Base-by-base conservation (phyloP, 495 filamentous ascomycete genomes). In the Daldinia concentrica region DNA sequence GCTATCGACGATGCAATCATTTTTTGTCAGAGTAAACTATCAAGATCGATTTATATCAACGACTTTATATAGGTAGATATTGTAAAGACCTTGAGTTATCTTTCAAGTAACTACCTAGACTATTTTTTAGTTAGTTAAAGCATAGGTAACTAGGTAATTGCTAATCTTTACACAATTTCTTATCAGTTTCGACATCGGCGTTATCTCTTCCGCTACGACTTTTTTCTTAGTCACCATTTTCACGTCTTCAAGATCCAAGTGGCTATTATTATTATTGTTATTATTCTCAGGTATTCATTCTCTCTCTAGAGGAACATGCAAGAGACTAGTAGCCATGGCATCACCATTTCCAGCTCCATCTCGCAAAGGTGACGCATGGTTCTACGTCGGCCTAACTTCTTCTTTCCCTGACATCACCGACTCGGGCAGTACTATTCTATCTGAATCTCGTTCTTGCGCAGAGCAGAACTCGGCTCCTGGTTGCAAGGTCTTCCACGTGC, bases 401-500 rank as follows among this genome's bases (percentile, higher is more conserved):
- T 80, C 80, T 9, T 84, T 87, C 50, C 85, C 86, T 14, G 82
- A 88, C 51, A 68, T 87, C 60, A 69, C 66, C 65, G 76, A 77
- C 11, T 68, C 72, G 9, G 79, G 83, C 34, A 74, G 78, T 29
- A 78, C 82, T 15, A 74, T 58, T 48, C 68, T 83, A 45, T 52
- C 74, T 15, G 67, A 79, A 34, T 64, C 71, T 12, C 71, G 74
- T 11, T n/a, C 63, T 17, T 81, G 78, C 58, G 36, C 51, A n/a
- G 32, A 69, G 1, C 74, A 71, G 17, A 74, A 80, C 26, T 71
- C 73, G 2, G 36, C 36, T 9, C 79, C 83, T 1, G 79, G 81
- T 27, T 90, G 87, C 81, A 88, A 86, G 69, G 84, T 86, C 26
- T 89, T 88, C 65, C 77, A 72, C 45, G 83, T 88, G 34, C 84